Conservation (phyloP, 305 asterid genomes). For the Rubia peregrina region DNA sequence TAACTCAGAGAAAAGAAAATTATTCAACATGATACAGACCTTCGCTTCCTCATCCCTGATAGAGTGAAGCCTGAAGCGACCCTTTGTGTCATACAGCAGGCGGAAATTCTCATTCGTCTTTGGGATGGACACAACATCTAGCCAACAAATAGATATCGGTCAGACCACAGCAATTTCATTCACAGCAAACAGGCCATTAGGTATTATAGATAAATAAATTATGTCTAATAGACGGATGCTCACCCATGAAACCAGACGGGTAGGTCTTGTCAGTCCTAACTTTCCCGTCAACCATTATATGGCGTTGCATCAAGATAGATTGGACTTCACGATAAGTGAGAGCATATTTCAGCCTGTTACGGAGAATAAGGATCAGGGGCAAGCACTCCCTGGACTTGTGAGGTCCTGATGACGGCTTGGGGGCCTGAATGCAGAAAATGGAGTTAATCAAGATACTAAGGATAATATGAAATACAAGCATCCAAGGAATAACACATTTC, state of each 20-base stretch:
- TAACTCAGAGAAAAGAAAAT: neutral
- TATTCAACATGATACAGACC: slow-evolving; percentile 24
- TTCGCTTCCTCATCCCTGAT: slow-evolving; percentile 60
- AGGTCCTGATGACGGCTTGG: slow-evolving; percentile 73
- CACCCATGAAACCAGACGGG: slow-evolving; percentile 75
- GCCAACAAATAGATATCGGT: neutral
- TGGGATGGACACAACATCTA: slow-evolving; percentile 65
- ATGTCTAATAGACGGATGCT: neutral
- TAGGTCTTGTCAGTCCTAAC: slow-evolving; percentile 69
- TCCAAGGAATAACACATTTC: neutral
- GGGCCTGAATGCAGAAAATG: slow-evolving; percentile 34
- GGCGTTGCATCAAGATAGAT: slow-evolving; percentile 63
- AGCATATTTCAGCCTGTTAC: slow-evolving; percentile 66
- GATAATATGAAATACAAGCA: neutral
- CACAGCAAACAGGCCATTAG: neutral
- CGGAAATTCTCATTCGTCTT: slow-evolving; percentile 65
- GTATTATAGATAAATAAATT: neutral
- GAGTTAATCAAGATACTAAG: neutral
- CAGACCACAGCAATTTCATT: neutral
- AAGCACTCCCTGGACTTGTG: slow-evolving; percentile 71
- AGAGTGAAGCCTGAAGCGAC: slow-evolving; percentile 56
- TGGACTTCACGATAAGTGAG: slow-evolving; percentile 56
- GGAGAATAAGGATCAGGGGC: slow-evolving; percentile 58
- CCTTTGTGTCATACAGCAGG: slow-evolving; percentile 66
- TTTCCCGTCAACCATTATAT: slow-evolving; percentile 54